Evolutionary conservation across 1,284 basidiomycete species (phyloP), one percentile per base, ranked within the genome.

Genomic region (Ustanciosporium gigantosporum): DNA sequence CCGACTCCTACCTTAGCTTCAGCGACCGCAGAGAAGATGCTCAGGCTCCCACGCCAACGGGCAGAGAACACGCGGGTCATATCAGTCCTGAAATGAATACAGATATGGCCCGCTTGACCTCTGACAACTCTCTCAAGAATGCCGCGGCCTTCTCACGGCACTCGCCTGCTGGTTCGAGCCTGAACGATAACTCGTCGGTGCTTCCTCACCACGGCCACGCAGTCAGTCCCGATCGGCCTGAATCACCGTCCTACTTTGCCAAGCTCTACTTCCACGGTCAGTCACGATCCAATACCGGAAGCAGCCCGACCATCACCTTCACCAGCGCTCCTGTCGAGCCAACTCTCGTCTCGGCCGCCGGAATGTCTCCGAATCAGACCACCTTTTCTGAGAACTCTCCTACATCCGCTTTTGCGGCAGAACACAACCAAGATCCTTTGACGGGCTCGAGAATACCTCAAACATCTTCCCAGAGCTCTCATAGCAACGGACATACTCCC

Each of bases 221-320:
- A 4, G 35, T 35, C 17, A 56, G 52, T 19, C 46, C 49, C 6
- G 49, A 57, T 3, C 60, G 53, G 15, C 41, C 59, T 20, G 38
- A 35, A 14, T 64, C 60, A 13, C 60, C 60, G 15, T 64, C 60
- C 19, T 57, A 64, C 37, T 64, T 64, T 35, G 43, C 48, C 31
- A 57, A 44, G 29, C 46, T 49, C 40, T 62, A 62, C 52, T 57
- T 57, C 19, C 44, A 62, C 16, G 24, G 44, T 3, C 47, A 52
- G 3, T 34, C 55, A 31, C 52, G 45, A 25, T 35, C 44, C 5
- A 41, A 46, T 14, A 45, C 52, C n/a, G 60, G 14, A 20, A 49
- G 45, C 31, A 57, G 53, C 21, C 61, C 61, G 13, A 59, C 55
- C 27, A 65, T 65, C 41, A 65, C 61, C 15, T 65, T 65, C 27